These are phyloP conservation scores for Capronia coronata DNA, from an alignment of 2,329 filamentous ascomycete species.

Conservation along the genomic window DNA sequence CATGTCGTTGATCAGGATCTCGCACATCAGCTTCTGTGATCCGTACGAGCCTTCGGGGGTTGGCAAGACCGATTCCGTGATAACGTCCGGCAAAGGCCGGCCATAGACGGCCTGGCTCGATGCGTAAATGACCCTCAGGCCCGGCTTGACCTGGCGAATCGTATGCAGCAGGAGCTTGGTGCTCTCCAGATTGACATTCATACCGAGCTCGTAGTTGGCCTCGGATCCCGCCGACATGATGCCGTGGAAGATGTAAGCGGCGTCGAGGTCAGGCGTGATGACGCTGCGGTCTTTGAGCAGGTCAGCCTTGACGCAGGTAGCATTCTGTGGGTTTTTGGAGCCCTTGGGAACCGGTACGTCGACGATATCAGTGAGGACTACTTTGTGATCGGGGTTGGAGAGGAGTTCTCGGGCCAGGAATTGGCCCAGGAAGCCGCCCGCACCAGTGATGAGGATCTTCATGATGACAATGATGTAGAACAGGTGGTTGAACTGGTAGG, in stretches of 20 bases:
- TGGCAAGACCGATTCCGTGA: conserved; percentile 48
- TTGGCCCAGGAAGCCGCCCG: conserved; percentile 59
- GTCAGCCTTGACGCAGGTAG: conserved; percentile 47
- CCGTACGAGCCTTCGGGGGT: conserved; percentile 59
- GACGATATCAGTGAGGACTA: conserved; percentile 54
- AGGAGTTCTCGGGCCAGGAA: conserved; percentile 53
- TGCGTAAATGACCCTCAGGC: conserved; percentile 55
- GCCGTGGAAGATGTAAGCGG: conserved; percentile 58
- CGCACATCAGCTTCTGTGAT: conserved; percentile 57
- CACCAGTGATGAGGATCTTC: conserved; percentile 58
- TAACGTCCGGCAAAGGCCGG: conserved; percentile 48
- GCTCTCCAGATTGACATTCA: conserved; percentile 56
- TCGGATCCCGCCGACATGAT: conserved; percentile 62
- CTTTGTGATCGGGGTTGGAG: conserved; percentile 40
- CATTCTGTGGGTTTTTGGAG: conserved; percentile 46
- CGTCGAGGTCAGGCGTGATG: conserved; percentile 42
- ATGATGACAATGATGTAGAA: conserved; percentile 25
- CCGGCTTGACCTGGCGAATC: conserved; percentile 46
- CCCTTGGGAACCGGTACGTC: conserved; percentile 47
- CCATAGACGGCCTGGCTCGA: conserved; percentile 60
- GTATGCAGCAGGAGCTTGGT: conserved; percentile 51
- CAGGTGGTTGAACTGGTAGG: too few relatives aligned
- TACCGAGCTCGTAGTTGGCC: conserved; percentile 54
- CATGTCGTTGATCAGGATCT: conserved; percentile 58
- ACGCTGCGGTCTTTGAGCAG: conserved; percentile 42